A percentile compares a stretch with the other conserved stretches of the same genome.
Conservation (phyloP, 805 yeast species). For the Metschnikowia proteae region DNA sequence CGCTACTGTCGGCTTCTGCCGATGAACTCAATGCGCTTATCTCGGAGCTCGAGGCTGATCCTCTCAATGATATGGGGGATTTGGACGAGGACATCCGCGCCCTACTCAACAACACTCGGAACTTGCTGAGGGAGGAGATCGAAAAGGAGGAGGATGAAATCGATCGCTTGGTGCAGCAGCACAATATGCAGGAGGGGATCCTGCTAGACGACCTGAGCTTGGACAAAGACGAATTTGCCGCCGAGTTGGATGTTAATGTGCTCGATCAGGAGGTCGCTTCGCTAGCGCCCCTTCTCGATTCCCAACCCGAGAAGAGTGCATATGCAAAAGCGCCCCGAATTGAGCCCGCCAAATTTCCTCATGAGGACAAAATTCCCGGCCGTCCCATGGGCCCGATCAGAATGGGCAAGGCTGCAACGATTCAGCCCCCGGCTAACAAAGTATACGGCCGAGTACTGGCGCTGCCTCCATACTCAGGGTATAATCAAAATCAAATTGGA, state of each 20-base stretch:
- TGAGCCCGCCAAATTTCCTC: not conserved
- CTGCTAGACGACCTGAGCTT: slow-evolving; percentile 20
- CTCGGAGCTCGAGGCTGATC: slow-evolving; percentile 32
- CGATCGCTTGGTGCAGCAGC: slow-evolving; percentile 33
- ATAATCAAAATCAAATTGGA: not conserved
- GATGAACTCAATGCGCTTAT: slow-evolving; percentile 39
- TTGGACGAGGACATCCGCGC: slow-evolving; percentile 10
- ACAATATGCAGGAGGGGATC: slow-evolving; percentile 33
- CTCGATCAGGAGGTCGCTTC: slow-evolving; percentile 41
- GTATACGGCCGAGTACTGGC: slow-evolving; percentile 23
- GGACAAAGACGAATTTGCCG: slow-evolving; percentile 2
- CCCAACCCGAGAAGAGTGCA: slow-evolving; percentile 18
- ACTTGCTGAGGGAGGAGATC: slow-evolving; percentile 22
- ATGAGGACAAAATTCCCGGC: slow-evolving; percentile 16
- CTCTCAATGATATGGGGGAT: slow-evolving; percentile 13
- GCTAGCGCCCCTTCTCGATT: slow-evolving; percentile 38
- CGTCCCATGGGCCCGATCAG: slow-evolving; percentile 18
- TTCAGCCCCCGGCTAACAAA: slow-evolving; percentile 42
- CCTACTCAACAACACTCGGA: slow-evolving; percentile 15
- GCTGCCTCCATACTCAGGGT: slow-evolving; percentile 1
- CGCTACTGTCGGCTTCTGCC: slow-evolving; percentile 35
- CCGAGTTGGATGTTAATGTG: slow-evolving; percentile 23
- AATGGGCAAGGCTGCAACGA: slow-evolving; percentile 45
- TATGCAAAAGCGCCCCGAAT: not conserved
- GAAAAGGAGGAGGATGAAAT: slow-evolving; percentile 38